Percentiles rank a stretch among this genome's conserved stretches.
Evolutionary conservation across 768 basidiomycete genomes (phyloP).

Genomic region (Tulasnella sp.): DNA sequence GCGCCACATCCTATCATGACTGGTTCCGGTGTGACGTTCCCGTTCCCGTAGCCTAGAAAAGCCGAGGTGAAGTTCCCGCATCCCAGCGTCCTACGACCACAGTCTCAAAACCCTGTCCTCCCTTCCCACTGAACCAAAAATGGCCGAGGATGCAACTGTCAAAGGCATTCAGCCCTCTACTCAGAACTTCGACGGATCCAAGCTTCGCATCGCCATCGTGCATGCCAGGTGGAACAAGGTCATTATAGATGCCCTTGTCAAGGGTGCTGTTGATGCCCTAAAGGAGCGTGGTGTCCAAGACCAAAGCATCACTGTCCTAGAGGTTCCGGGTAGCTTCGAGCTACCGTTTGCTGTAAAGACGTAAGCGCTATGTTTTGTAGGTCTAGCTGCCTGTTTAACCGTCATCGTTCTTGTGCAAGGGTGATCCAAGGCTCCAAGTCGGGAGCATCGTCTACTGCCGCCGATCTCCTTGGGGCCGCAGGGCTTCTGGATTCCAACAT

Average conservation of each 20-base stretch:
- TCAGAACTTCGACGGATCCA: slow-evolving; percentile 64
- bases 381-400: not conserved
- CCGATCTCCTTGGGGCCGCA: slow-evolving; percentile 63
- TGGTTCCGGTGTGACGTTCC: not conserved
- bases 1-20: not conserved
- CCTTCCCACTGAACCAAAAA: not conserved
- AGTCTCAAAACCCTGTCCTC: not conserved
- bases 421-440: slow-evolving; percentile 82
- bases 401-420: slow-evolving; percentile 37
- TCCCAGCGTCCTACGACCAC: not conserved
- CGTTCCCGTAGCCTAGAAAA: not conserved
- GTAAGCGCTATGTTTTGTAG: slow-evolving; percentile 37
- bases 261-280: slow-evolving; percentile 71
- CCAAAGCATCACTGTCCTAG: slow-evolving; percentile 81
- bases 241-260: slow-evolving; percentile 78
- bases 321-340: slow-evolving; percentile 93
- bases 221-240: slow-evolving; percentile 93
- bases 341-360: slow-evolving; percentile 76
- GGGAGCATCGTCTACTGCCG: slow-evolving; percentile 67
- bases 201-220: slow-evolving; percentile 80
- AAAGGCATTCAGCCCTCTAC: slow-evolving; percentile 65
- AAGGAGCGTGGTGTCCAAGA: slow-evolving; percentile 81
- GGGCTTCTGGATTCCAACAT: slow-evolving; percentile 44
- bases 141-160: slow-evolving; percentile 41
- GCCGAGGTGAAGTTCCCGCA: not conserved